A percentile compares a stretch with the other conserved stretches of the same genome.
Conservation (phyloP, 495 filamentous ascomycete genomes). For the Lepidopterella palustris region DNA sequence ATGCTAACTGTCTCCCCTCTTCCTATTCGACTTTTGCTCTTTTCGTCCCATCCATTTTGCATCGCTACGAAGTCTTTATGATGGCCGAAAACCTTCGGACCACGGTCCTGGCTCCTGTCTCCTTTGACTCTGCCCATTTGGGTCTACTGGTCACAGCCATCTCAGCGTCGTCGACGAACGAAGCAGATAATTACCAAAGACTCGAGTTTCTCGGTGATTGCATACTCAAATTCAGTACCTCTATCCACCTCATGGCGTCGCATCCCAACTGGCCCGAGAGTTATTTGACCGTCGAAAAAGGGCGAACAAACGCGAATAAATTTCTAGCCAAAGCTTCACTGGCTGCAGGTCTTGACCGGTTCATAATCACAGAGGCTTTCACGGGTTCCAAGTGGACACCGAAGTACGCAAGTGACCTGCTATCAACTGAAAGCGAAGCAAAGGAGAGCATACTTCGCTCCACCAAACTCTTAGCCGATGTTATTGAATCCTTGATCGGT, state of each 20-base stretch:
- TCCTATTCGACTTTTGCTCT: constrained; percentile 58
- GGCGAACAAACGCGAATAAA: constrained; percentile 65
- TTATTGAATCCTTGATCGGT: constrained; percentile 81
- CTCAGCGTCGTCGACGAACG: constrained; percentile 55
- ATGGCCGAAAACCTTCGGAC: constrained; percentile 57
- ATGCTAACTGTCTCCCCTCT: constrained; percentile 53
- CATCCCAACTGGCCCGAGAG: constrained; percentile 71
- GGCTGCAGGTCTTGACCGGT: constrained; percentile 58
- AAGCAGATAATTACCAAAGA: constrained; percentile 68
- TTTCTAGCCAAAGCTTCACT: constrained; percentile 59
- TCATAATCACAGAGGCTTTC: constrained; percentile 64
- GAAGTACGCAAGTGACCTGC: constrained; percentile 50
- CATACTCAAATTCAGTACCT: constrained; percentile 71
- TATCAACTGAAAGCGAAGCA: constrained; percentile 5
- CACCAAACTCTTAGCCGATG: constrained; percentile 81
- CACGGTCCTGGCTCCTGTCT: constrained; percentile 51
- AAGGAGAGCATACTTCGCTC: constrained; percentile 41
- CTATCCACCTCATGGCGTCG: constrained; percentile 58
- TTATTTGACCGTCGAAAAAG: constrained; percentile 62
- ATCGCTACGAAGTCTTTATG: constrained; percentile 58
- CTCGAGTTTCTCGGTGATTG: constrained; percentile 87
- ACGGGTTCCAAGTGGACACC: constrained; percentile 67
- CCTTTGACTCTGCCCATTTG: constrained; percentile 43
- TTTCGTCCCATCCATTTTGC: constrained; percentile 68
- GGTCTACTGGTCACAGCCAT: constrained; percentile 66